Evolutionary conservation across 164 flowering plant genomes (phyloP).

Genomic region (Tinospora cordifolia): DNA sequence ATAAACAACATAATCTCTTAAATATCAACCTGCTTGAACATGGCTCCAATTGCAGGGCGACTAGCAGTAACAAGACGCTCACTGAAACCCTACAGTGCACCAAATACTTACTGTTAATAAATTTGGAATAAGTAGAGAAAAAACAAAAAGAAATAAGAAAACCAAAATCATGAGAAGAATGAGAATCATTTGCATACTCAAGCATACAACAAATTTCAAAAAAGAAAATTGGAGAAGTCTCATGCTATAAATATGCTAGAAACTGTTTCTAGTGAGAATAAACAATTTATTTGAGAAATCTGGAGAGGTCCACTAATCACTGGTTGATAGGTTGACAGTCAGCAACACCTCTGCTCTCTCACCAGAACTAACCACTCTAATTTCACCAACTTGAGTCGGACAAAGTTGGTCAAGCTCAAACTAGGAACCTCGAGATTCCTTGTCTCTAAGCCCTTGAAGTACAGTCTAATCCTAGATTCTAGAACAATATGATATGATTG

Average conservation of each 20-base stretch:
- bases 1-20: not conserved
- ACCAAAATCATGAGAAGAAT: not conserved
- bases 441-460: not conserved
- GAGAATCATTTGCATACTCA: not conserved
- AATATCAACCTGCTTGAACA: conserved; percentile 88
- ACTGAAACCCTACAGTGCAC: conserved; percentile 70
- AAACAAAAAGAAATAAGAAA: not conserved
- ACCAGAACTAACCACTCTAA: no score
- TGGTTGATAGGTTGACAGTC: no score
- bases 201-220: not conserved
- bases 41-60: conserved; percentile 85
- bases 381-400: no score
- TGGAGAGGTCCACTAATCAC: no score
- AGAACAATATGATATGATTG: no score
- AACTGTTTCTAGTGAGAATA: not conserved
- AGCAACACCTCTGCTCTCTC: no score
- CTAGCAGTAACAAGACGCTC: conserved; percentile 84
- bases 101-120: not conserved
- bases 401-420: no score
- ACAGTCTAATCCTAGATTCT: not conserved
- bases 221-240: not conserved
- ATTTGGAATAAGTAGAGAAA: not conserved
- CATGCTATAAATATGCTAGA: not conserved
- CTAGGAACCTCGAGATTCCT: no score
- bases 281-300: no score